phyloP scores from a whole-genome alignment of 2,329 filamentous ascomycete species.

The Xylariaceae sp. region DNA sequence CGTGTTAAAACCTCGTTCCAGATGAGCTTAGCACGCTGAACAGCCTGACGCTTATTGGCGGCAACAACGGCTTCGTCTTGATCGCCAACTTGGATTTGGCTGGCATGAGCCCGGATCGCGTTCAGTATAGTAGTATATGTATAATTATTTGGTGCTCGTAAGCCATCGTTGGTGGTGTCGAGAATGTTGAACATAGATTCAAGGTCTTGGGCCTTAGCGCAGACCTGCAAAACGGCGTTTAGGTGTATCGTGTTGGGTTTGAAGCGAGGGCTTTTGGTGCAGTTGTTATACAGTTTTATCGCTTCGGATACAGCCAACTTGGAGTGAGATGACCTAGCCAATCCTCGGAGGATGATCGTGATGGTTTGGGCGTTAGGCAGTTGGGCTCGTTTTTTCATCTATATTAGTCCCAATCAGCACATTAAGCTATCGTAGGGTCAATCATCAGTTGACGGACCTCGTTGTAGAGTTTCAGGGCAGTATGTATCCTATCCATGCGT shows the following conservation, averaged over 20 bases:
- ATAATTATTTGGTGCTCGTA: constrained; percentile 59
- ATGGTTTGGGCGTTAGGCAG: constrained; percentile 78
- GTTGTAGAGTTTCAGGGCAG: constrained; percentile 80
- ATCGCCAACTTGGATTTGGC: constrained; percentile 25
- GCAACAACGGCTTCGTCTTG: constrained; percentile 27
- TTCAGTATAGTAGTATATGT: constrained; percentile 85
- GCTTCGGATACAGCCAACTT: constrained; percentile 63
- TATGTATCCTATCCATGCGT: constrained; percentile 52
- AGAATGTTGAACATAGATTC: constrained; percentile 77
- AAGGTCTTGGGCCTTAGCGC: constrained; percentile 67
- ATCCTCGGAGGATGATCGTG: constrained; percentile 75
- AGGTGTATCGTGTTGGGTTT: constrained; percentile 76
- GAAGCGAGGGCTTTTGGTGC: constrained; percentile 60
- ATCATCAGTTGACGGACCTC: constrained; percentile 53
- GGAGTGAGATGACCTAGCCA: constrained; percentile 56
- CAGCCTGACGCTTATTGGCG: constrained; percentile 37
- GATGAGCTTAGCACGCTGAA: constrained; percentile 66
- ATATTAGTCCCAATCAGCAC: constrained; percentile 29
- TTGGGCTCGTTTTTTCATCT: constrained; percentile 92
- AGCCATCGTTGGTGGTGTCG: constrained; percentile 62
- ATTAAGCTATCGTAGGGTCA: constrained; percentile 3
- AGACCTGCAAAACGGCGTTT: constrained; percentile 84
- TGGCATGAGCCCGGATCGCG: constrained; percentile 55
- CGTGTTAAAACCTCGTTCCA: constrained; percentile 78
- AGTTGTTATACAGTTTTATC: constrained; percentile 70